Conservation (phyloP, 768 basidiomycete genomes). For the Lactarius trivialis region DNA sequence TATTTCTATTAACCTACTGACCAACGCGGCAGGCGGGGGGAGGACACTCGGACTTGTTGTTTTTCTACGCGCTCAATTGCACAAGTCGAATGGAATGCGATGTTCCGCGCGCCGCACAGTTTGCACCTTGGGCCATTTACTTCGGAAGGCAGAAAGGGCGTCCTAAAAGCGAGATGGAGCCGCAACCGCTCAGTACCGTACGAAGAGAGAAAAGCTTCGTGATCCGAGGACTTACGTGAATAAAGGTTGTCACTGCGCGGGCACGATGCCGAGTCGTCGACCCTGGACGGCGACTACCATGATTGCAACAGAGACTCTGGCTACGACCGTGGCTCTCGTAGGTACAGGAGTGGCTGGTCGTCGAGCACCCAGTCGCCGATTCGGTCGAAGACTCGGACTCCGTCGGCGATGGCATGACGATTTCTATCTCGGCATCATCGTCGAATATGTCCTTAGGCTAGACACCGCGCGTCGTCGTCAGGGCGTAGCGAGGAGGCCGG, state of each 20-base stretch:
- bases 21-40: no score
- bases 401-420: constrained; percentile 14
- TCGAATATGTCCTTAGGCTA: constrained; percentile 23
- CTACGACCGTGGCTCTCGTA: background rate
- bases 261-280: constrained; percentile 1
- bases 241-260: background rate
- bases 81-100: constrained; percentile 16
- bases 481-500: no score
- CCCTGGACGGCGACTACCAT: background rate
- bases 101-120: constrained; percentile 8
- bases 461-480: no score
- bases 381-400: constrained; percentile 1
- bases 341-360: background rate
- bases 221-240: constrained; percentile 4
- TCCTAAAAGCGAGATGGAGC: constrained; percentile 2
- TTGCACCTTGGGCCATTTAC: constrained; percentile 8
- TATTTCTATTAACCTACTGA: background rate
- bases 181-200: background rate
- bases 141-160: constrained; percentile 6
- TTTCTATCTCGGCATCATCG: constrained; percentile 20
- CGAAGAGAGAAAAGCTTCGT: background rate
- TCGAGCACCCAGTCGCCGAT: constrained; percentile 1
- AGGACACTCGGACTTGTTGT: no score
- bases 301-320: background rate
- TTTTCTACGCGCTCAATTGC: constrained; percentile 6